Evolutionary conservation across 2,329 filamentous ascomycete genomes (phyloP).

Genomic region (Beauveria sp.): DNA sequence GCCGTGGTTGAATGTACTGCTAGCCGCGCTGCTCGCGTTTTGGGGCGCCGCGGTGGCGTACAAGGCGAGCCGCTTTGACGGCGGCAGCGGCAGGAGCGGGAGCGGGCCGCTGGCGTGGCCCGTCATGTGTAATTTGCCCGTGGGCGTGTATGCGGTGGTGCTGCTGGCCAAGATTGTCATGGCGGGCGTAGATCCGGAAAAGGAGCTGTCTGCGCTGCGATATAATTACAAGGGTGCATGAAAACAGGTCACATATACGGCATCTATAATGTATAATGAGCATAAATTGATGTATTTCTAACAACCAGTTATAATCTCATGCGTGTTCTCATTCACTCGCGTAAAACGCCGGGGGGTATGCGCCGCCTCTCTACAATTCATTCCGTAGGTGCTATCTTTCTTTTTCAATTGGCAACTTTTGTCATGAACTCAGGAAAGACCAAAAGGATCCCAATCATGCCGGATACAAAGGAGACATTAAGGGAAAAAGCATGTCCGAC

Average conservation of each 20-base stretch:
- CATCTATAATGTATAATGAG: conserved; percentile 6
- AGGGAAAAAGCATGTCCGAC: not conserved
- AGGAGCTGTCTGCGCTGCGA: conserved; percentile 52
- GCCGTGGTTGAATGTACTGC: conserved; percentile 49
- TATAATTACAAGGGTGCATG: conserved; percentile 63
- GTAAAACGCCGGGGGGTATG: conserved; percentile 4
- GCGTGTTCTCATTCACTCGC: conserved; percentile 1
- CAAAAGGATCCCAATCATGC: not conserved
- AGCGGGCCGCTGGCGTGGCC: conserved; percentile 26
- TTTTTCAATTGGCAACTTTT: not conserved
- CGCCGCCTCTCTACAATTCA: conserved; percentile 1
- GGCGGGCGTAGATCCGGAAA: conserved; percentile 59
- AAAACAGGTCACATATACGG: not conserved
- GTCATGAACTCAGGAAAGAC: not conserved
- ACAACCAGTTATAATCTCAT: conserved; percentile 11
- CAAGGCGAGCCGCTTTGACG: conserved; percentile 15
- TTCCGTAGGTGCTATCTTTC: conserved; percentile 1
- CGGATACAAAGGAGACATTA: not conserved
- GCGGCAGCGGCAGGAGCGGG: not conserved
- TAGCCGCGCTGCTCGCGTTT: conserved; percentile 46
- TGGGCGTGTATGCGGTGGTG: conserved; percentile 52
- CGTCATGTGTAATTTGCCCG: conserved; percentile 44
- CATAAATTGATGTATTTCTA: conserved; percentile 2
- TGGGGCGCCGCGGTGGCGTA: conserved; percentile 32
- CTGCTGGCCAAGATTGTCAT: conserved; percentile 58